A percentile compares a stretch with the other conserved stretches of the same genome.
These are phyloP conservation scores for Rhododendron kiyosumense DNA, from an alignment of 148 eudicot species.

Conservation along the genomic window DNA sequence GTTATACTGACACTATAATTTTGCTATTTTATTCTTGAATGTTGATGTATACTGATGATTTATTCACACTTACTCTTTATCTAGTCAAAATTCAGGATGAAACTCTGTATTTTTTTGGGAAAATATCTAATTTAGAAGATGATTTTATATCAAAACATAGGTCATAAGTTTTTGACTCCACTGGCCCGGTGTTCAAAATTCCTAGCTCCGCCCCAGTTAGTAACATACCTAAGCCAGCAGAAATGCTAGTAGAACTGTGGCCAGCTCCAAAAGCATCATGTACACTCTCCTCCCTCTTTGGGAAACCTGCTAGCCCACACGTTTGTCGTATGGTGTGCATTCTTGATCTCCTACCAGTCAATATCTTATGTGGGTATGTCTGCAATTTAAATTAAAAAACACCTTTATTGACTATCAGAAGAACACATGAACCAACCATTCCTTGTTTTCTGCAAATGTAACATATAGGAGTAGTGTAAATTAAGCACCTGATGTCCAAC, in stretches of 20 bases:
- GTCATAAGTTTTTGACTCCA: no score
- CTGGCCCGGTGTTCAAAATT: no score
- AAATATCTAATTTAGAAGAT: no score
- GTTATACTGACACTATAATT: no score
- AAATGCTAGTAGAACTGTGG: conserved; percentile 86
- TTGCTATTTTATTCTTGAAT: no score
- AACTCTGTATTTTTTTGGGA: no score
- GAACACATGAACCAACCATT: not conserved
- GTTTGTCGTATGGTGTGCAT: conserved; percentile 76
- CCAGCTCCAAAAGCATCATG: conserved; percentile 85
- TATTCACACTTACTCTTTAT: no score
- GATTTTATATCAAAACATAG: no score
- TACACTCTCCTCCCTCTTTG: conserved; percentile 71
- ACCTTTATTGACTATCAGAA: not conserved
- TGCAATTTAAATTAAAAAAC: conserved; percentile 17
- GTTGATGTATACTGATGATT: no score
- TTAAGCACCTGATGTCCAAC: conserved; percentile 76
- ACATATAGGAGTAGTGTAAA: not conserved
- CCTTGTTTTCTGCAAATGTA: not conserved
- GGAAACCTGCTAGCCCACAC: conserved; percentile 76
- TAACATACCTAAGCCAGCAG: conserved; percentile 69
- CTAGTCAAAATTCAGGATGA: no score
- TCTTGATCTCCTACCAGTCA: conserved; percentile 75
- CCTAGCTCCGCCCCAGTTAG: no score
- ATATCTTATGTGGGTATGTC: conserved; percentile 78